Evolutionary conservation across 352 stramenopile genomes (phyloP).

Genomic region (Phytophthora europaea): DNA sequence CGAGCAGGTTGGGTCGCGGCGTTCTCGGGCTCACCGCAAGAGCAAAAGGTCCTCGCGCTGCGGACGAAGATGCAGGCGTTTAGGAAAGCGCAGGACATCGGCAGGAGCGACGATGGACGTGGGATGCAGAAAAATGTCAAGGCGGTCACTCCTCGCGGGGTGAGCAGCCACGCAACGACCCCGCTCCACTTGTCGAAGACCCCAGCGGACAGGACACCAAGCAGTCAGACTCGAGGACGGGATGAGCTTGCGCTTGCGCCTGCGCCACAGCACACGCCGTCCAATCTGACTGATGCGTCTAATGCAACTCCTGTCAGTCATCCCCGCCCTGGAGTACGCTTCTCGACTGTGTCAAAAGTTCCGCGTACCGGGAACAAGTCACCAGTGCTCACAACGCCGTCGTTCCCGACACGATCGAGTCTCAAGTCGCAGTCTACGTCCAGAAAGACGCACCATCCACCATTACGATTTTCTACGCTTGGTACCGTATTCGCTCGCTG

Average conservation of each 20-base stretch:
- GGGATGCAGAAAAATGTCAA: slow-evolving; percentile 10
- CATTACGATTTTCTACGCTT: slow-evolving; percentile 54
- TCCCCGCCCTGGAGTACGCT: slow-evolving; percentile 26
- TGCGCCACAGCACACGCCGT: not conserved
- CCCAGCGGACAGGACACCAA: slow-evolving; percentile 26
- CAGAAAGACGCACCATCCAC: slow-evolving; percentile 47
- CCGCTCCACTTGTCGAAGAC: slow-evolving; percentile 8
- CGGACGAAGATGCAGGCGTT: slow-evolving; percentile 24
- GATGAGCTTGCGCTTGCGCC: not conserved
- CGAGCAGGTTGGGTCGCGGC: slow-evolving; percentile 38
- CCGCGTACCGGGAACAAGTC: slow-evolving; percentile 33
- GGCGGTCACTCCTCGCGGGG: slow-evolving; percentile 34
- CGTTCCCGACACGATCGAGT: slow-evolving; percentile 42
- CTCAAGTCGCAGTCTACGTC: slow-evolving; percentile 65
- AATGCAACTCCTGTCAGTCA: slow-evolving; percentile 21
- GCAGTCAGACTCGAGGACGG: not conserved
- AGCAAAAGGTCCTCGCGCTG: slow-evolving; percentile 37
- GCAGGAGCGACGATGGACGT: not conserved
- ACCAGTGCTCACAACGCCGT: slow-evolving; percentile 59
- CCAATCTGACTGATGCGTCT: slow-evolving; percentile 3
- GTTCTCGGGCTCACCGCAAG: slow-evolving; percentile 39
- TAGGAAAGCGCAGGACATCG: slow-evolving; percentile 17
- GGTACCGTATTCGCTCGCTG: slow-evolving; percentile 25
- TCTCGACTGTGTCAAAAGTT: slow-evolving; percentile 59
- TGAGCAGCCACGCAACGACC: slow-evolving; percentile 17